Conservation (phyloP, 352 stramenopile species). For the Thraustotheca clavata region DNA sequence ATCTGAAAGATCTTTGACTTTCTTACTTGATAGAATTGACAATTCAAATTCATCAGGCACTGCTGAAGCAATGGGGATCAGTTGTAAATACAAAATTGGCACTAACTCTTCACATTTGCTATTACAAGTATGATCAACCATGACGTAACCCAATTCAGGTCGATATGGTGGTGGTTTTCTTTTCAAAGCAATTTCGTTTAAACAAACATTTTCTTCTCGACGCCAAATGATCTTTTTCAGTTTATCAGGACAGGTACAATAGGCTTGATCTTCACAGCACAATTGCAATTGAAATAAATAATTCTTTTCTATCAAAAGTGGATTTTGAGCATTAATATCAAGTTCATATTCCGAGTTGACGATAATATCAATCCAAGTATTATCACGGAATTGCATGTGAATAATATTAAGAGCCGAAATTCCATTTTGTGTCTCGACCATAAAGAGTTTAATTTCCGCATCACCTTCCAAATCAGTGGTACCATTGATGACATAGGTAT, state of each 20-base stretch:
- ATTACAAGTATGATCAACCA: not conserved
- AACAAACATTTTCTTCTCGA: slow-evolving; percentile 5
- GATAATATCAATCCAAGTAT: slow-evolving; percentile 12
- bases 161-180: not conserved
- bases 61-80: not conserved
- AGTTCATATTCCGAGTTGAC: not conserved
- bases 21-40: slow-evolving; percentile 9
- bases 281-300: too few species aligned
- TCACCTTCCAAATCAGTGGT: not conserved
- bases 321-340: too few species aligned
- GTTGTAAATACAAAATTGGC: not conserved
- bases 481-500: slow-evolving; percentile 7
- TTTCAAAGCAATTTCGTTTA: slow-evolving; percentile 10
- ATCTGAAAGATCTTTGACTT: slow-evolving; percentile 8
- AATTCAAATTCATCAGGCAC: slow-evolving; percentile 6
- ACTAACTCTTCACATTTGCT: not conserved
- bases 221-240: slow-evolving; percentile 15
- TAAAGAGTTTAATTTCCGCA: slow-evolving; percentile 18
- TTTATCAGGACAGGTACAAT: too few species aligned
- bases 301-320: too few species aligned
- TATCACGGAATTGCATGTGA: not conserved
- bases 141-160: not conserved
- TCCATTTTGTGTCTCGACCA: slow-evolving; percentile 15
- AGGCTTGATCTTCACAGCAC: too few species aligned
- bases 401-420: slow-evolving; percentile 5